These are phyloP conservation scores for Pseudoturritis turrita DNA, from an alignment of 345 rosid species.

Conservation along the genomic window DNA sequence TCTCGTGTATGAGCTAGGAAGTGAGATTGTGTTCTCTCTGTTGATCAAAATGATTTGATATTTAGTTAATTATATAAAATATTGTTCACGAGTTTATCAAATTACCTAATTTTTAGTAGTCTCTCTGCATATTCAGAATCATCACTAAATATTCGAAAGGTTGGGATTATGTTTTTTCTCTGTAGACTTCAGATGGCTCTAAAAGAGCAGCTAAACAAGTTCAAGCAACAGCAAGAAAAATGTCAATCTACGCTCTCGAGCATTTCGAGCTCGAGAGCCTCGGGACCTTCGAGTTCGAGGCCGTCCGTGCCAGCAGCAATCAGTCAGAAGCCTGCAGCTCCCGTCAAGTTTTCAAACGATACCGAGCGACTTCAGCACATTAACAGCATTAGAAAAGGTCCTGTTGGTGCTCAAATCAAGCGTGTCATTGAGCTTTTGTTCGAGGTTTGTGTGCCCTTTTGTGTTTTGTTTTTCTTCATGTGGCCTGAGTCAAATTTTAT, in stretches of 20 bases:
- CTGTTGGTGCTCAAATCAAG: slow-evolving; percentile 88
- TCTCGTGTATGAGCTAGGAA: too few species aligned
- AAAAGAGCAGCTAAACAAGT: slow-evolving; percentile 51
- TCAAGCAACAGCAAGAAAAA: slow-evolving; percentile 76
- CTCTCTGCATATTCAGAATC: too few species aligned
- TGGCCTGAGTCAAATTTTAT: too few species aligned
- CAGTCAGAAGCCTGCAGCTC: slow-evolving; percentile 38
- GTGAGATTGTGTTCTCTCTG: too few species aligned
- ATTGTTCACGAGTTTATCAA: too few species aligned
- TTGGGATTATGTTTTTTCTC: too few species aligned
- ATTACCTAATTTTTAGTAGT: too few species aligned
- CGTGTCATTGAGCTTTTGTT: slow-evolving; percentile 69
- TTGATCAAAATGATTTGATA: too few species aligned
- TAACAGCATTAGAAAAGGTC: slow-evolving; percentile 57
- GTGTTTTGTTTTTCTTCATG: too few species aligned
- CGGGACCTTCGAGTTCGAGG: slow-evolving; percentile 35
- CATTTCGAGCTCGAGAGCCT: slow-evolving; percentile 52
- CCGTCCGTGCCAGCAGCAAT: slow-evolving; percentile 29
- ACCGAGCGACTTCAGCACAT: slow-evolving; percentile 67
- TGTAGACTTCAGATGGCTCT: too few species aligned
- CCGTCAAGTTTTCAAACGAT: slow-evolving; percentile 67
- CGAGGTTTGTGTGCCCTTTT: slow-evolving; percentile 54
- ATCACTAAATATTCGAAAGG: too few species aligned
- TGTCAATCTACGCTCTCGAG: slow-evolving; percentile 59
- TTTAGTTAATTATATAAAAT: too few species aligned